Conservation (phyloP, 2,329 filamentous ascomycete species). For the Cytospora paraplurivora region DNA sequence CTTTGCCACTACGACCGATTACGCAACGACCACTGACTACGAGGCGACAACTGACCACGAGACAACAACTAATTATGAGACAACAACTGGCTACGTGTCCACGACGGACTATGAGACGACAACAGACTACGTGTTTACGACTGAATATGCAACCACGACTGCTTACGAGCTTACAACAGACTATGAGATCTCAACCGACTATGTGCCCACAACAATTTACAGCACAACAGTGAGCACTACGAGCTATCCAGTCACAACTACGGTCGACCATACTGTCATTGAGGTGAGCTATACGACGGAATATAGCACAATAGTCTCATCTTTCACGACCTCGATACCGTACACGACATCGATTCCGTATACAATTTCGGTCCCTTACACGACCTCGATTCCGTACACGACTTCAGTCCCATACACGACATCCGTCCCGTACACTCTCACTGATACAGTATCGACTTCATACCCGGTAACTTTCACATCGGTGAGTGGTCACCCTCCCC, state of each 20-base stretch:
- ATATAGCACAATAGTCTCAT: neutral
- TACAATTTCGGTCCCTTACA: constrained; percentile 4
- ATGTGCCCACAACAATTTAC: constrained; percentile 28
- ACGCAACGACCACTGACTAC: neutral
- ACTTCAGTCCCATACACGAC: constrained; percentile 7
- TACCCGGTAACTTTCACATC: constrained; percentile 1
- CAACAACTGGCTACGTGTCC: constrained; percentile 13
- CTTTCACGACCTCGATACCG: neutral
- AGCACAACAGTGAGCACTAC: neutral
- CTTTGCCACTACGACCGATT: constrained; percentile 7
- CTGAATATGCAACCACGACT: neutral
- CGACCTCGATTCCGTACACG: constrained; percentile 2
- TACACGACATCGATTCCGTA: neutral
- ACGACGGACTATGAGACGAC: constrained; percentile 17
- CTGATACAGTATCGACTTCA: constrained; percentile 12
- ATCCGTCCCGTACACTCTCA: constrained; percentile 11
- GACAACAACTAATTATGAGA: constrained; percentile 7
- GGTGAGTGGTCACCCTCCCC: neutral
- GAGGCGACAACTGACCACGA: neutral
- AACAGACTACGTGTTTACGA: neutral
- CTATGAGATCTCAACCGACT: constrained; percentile 16
- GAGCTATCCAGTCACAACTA: constrained; percentile 28
- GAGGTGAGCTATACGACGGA: constrained; percentile 9
- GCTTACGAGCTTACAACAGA: neutral
- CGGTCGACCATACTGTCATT: constrained; percentile 28